Percentiles rank a stretch among this genome's conserved stretches.
phyloP scores from a whole-genome alignment of 1,139 yeast genomes.

The Meyerozyma carpophila region DNA sequence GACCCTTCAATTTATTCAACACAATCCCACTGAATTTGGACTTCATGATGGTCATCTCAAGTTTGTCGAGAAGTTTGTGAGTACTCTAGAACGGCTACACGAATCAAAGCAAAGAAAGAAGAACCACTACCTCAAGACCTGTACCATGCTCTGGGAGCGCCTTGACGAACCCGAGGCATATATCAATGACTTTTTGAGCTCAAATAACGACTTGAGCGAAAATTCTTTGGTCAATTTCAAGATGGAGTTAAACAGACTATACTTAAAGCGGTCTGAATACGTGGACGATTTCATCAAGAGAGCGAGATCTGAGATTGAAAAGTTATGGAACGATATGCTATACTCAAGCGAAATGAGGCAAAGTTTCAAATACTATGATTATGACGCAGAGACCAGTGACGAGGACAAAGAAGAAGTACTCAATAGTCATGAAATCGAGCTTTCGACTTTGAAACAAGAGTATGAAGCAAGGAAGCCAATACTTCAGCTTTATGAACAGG shows the following conservation, averaged over 20 bases:
- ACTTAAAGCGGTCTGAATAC: slow-evolving; percentile 53
- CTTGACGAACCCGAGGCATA: slow-evolving; percentile 38
- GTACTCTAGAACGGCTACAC: slow-evolving; percentile 22
- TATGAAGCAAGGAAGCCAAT: slow-evolving; percentile 51
- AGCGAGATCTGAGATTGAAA: slow-evolving; percentile 52
- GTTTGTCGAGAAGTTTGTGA: slow-evolving; percentile 25
- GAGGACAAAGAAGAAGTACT: slow-evolving; percentile 50
- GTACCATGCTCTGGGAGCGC: slow-evolving; percentile 46
- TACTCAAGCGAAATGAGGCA: slow-evolving; percentile 44
- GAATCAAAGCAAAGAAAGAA: slow-evolving; percentile 29
- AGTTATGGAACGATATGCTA: slow-evolving; percentile 58
- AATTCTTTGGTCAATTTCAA: slow-evolving; percentile 36
- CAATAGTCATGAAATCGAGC: slow-evolving; percentile 60
- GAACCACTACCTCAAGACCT: slow-evolving; percentile 28
- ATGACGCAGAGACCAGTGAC: slow-evolving; percentile 33
- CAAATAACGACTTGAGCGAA: slow-evolving; percentile 36
- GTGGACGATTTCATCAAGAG: slow-evolving; percentile 65
- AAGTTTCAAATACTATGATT: slow-evolving; percentile 30
- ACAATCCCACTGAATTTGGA: slow-evolving; percentile 39
- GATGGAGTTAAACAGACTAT: slow-evolving; percentile 52
- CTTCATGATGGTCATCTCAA: slow-evolving; percentile 30
- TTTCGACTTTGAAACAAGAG: slow-evolving; percentile 45
- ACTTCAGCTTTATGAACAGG: slow-evolving; percentile 47
- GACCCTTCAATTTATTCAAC: slow-evolving; percentile 29
- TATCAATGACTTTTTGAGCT: slow-evolving; percentile 28